Evolutionary conservation across 257 asterid genomes (phyloP), one percentile per base, ranked within the genome.

Genomic region (Jacaranda copaia): DNA sequence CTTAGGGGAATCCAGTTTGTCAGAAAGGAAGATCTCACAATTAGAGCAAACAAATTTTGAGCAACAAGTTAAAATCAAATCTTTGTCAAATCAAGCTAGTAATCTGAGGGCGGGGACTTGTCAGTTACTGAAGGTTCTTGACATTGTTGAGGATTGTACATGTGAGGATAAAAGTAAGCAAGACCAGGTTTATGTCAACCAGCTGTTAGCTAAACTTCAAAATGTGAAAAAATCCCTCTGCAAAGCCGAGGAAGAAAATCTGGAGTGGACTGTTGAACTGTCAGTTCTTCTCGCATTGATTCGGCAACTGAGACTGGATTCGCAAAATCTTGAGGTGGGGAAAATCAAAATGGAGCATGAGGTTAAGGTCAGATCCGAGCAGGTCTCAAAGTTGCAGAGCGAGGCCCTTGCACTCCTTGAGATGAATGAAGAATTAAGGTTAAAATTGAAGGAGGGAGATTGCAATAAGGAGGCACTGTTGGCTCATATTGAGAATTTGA

Each of bases 201-300:
- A 70, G 80, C 68, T 88, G 73, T 79, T 82, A 35, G 67, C 60
- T 68, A 85, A 84, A 82, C 75, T 94, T 76, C 89, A 87, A 62
- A 83, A 61, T 59, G 62, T 83, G 84, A 87, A 86, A 78, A 62
- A 58, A 25, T 77, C 87, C 51, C 84, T 88, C 70, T 59, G 38
- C 71, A 77, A 83, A 77, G 79, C 85, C 8, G 93, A 89, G 76
- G 91, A 89, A 74, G 96, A 88, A 86, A 90, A 87, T 79, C 85
- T 86, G 77, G 85, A 55, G 72, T 76, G 48, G 68, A 63, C 77
- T 64, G 81, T 93, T 82, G 92, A 88, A 81, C 69, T 78, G 72
- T 88, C 88, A 18, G 89, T 90, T 77, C 89, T 93, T 74, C 73
- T 86, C 64, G 72, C 92, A 76, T 86, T 88, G 88, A 80, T 93